Percentiles rank a stretch among this genome's conserved stretches.
These are phyloP conservation scores for Psilocybe cyanescens DNA, from an alignment of 768 basidiomycete species.

Conservation along the genomic window DNA sequence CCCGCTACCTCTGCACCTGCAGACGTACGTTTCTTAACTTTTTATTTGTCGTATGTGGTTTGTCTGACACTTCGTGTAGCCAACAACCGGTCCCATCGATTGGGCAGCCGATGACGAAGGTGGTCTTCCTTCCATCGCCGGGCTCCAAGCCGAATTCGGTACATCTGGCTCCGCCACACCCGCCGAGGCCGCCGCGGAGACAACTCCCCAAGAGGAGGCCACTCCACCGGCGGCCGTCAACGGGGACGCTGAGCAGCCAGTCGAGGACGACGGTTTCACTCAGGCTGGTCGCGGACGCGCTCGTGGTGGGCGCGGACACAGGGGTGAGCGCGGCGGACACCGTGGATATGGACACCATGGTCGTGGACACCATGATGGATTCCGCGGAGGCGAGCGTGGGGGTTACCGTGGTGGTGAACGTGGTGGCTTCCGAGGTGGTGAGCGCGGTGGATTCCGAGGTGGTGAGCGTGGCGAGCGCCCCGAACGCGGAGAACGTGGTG, in stretches of 20 bases:
- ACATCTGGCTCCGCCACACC: slow-evolving; percentile 77
- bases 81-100: slow-evolving; percentile 54
- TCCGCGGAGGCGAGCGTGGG: slow-evolving; percentile 41
- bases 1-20: slow-evolving; percentile 18
- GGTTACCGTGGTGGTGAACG: slow-evolving; percentile 31
- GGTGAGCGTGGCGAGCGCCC: slow-evolving; percentile 44
- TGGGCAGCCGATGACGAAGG: slow-evolving; percentile 87
- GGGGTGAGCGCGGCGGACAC: slow-evolving; percentile 31
- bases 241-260: slow-evolving; percentile 35
- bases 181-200: slow-evolving; percentile 30
- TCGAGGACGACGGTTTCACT: slow-evolving; percentile 66
- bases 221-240: slow-evolving; percentile 30
- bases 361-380: slow-evolving; percentile 27
- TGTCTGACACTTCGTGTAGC: slow-evolving; percentile 9
- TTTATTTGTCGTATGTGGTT: neutral
- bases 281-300: slow-evolving; percentile 51
- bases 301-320: slow-evolving; percentile 34
- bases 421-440: slow-evolving; percentile 39
- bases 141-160: slow-evolving; percentile 77
- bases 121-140: slow-evolving; percentile 77
- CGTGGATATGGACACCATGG: slow-evolving; percentile 35
- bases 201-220: slow-evolving; percentile 12
- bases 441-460: slow-evolving; percentile 27
- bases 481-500: slow-evolving; percentile 26
- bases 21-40: slow-evolving; percentile 18